Evolutionary conservation across 805 yeast species (phyloP).

Genomic region (Ogataea salicorniae): DNA sequence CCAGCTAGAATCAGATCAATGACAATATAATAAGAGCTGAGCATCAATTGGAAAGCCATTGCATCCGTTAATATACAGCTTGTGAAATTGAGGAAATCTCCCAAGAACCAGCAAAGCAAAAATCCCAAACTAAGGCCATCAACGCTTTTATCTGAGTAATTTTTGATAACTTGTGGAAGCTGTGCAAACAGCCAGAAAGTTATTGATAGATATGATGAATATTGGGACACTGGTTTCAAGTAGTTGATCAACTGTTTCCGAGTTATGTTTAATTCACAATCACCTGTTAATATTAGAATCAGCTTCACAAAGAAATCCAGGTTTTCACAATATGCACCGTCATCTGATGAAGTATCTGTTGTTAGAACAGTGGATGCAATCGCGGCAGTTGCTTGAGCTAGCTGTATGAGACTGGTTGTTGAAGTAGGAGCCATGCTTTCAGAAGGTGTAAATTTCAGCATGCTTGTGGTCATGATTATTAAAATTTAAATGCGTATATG

Average conservation of each 20-base stretch:
- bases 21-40: constrained; percentile 44
- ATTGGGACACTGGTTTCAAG: constrained; percentile 24
- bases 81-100: constrained; percentile 51
- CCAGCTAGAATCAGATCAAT: constrained; percentile 41
- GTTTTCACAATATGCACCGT: constrained; percentile 15
- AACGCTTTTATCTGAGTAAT: constrained; percentile 54
- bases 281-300: constrained; percentile 23
- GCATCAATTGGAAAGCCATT: constrained; percentile 40
- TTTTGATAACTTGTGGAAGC: constrained; percentile 60
- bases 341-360: constrained; percentile 5
- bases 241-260: constrained; percentile 13
- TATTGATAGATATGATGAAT: constrained; percentile 37
- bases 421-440: background rate
- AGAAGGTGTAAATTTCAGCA: background rate
- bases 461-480: too few relatives aligned
- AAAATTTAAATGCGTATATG: too few relatives aligned
- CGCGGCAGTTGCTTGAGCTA: background rate
- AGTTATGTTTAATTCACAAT: constrained; percentile 15
- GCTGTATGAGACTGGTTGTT: too few relatives aligned
- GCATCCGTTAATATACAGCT: constrained; percentile 46
- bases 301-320: constrained; percentile 20
- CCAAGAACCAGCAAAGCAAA: constrained; percentile 58
- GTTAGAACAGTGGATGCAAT: constrained; percentile 2
- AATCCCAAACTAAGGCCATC: constrained; percentile 63
- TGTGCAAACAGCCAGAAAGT: constrained; percentile 71